Evolutionary conservation across 2,329 filamentous ascomycete genomes (phyloP).

Genomic region (Exserohilum turcica): DNA sequence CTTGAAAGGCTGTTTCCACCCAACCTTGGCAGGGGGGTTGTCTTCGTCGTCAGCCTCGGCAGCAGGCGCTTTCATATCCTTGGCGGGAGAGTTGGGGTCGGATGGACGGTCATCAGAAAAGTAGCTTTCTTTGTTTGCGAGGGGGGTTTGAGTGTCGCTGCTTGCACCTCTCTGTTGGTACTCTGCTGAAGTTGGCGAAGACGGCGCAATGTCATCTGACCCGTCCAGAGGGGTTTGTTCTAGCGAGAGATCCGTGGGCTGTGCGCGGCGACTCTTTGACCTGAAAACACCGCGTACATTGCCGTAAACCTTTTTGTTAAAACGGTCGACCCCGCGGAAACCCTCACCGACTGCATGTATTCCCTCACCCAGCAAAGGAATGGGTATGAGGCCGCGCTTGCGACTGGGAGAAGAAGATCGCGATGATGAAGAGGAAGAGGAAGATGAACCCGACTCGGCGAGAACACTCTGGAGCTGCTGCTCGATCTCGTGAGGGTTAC

Average conservation of each 20-base stretch:
- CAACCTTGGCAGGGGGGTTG: constrained; percentile 23
- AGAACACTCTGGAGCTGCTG: constrained; percentile 57
- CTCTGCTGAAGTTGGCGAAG: constrained; percentile 37
- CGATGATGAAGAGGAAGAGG: constrained; percentile 44
- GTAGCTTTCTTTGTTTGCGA: constrained; percentile 35
- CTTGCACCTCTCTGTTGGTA: constrained; percentile 35
- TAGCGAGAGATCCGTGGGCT: constrained; percentile 18
- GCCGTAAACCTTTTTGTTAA: constrained; percentile 48
- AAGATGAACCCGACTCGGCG: constrained; percentile 39
- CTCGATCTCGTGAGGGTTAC: constrained; percentile 61
- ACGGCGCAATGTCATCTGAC: constrained; percentile 22
- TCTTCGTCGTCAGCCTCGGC: constrained; percentile 22
- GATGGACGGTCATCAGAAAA: constrained; percentile 26
- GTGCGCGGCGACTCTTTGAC: constrained; percentile 15
- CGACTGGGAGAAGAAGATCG: constrained; percentile 43
- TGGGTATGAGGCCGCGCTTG: constrained; percentile 42
- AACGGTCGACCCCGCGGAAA: constrained; percentile 51
- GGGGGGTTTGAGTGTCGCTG: constrained; percentile 40
- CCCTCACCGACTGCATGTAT: constrained; percentile 51
- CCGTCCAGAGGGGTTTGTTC: constrained; percentile 26
- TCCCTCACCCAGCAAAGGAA: constrained; percentile 56
- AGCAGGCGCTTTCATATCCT: constrained; percentile 22
- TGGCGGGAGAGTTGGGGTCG: constrained; percentile 31
- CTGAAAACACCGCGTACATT: constrained; percentile 46
- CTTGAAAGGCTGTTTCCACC: constrained; percentile 25